Percentiles rank a stretch among this genome's conserved stretches.
Conservation (phyloP, 2,329 filamentous ascomycete genomes). For the Colletotrichum sp. region DNA sequence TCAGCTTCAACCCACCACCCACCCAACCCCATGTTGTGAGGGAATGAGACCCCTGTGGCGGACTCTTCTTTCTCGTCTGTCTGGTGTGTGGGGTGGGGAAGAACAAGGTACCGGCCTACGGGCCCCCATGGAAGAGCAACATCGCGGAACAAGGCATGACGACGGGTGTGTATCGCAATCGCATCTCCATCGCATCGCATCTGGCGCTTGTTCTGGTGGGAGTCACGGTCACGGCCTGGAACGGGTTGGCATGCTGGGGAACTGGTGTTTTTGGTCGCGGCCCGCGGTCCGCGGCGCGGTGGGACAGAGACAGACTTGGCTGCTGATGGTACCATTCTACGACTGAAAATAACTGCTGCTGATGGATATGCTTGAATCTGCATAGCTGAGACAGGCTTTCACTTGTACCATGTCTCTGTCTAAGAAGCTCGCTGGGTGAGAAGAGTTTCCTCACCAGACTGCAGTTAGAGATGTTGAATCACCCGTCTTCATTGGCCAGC, state of each 20-base stretch:
- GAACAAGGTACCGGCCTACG: background rate
- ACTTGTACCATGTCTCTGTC: background rate
- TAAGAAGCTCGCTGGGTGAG: background rate
- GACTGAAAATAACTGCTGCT: background rate
- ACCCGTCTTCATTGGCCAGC: background rate
- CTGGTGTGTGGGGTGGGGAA: background rate
- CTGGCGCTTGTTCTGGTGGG: background rate
- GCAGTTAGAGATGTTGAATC: background rate
- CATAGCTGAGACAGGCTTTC: background rate
- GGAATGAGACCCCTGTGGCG: background rate
- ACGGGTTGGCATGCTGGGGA: background rate
- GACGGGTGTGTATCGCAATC: background rate
- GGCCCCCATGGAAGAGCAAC: background rate
- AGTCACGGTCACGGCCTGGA: background rate
- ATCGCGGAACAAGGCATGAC: background rate
- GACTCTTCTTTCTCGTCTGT: background rate
- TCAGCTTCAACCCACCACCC: background rate
- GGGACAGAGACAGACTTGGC: background rate
- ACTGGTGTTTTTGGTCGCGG: background rate
- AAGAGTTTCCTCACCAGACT: background rate
- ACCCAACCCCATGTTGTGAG: background rate
- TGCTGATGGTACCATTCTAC: background rate
- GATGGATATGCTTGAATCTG: background rate
- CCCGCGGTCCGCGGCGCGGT: background rate
- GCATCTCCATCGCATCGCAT: background rate